Conservation (phyloP, 257 asterid genomes). For the Nicotiana undulata region DNA sequence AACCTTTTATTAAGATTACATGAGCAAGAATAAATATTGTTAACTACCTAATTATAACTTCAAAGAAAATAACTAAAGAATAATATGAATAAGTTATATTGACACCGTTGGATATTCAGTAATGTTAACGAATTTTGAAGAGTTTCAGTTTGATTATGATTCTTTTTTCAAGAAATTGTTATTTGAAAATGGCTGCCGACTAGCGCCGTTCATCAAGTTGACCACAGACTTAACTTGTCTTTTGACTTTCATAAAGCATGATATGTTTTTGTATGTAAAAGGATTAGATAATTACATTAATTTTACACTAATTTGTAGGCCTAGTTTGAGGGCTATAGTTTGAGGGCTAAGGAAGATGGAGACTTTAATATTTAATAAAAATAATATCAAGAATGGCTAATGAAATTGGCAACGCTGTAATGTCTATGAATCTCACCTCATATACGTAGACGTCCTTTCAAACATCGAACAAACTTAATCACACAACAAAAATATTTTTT, state of each 20-base stretch:
- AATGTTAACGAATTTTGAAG: not conserved
- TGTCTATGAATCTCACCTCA: too few species aligned
- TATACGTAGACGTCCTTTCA: too few species aligned
- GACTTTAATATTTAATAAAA: not conserved
- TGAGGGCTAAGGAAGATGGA: conserved; percentile 33
- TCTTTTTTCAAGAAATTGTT: not conserved
- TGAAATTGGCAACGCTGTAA: not conserved
- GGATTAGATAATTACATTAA: conserved; percentile 5
- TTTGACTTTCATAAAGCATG: conserved; percentile 38
- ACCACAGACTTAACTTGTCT: conserved; percentile 11
- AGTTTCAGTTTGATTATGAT: not conserved
- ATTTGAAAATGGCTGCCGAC: conserved; percentile 17
- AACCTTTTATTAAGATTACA: too few species aligned
- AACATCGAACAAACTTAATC: too few species aligned
- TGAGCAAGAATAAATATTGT: too few species aligned
- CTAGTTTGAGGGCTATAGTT: conserved; percentile 37
- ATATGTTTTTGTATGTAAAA: conserved; percentile 16
- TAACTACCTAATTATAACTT: too few species aligned
- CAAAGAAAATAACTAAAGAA: too few species aligned
- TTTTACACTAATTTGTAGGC: conserved; percentile 19
- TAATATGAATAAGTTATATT: too few species aligned
- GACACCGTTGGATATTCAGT: too few species aligned
- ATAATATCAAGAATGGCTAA: not conserved
- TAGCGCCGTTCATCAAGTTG: conserved; percentile 18
- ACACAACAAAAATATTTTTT: too few species aligned